Percentiles rank a stretch among this genome's conserved stretches.
phyloP scores from a whole-genome alignment of 1,139 yeast species.

The Neolecta irregularis region DNA sequence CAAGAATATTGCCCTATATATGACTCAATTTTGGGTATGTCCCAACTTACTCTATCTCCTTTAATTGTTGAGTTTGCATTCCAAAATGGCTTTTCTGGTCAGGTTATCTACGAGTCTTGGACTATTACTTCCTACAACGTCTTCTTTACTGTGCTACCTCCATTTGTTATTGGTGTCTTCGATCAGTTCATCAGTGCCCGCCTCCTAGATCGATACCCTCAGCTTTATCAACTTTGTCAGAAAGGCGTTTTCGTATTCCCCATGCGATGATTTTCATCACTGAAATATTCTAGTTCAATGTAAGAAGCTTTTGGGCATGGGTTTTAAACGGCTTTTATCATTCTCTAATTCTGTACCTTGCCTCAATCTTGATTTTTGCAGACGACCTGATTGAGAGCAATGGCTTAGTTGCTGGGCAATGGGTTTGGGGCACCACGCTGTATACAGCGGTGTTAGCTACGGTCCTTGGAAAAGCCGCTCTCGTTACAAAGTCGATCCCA shows the following conservation, averaged over 20 bases:
- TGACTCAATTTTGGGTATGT: conserved; percentile 83
- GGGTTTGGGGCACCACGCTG: conserved; percentile 90
- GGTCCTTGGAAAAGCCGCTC: conserved; percentile 86
- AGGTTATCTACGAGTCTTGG: conserved; percentile 95
- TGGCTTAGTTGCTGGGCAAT: conserved; percentile 73
- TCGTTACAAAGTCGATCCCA: conserved; percentile 42
- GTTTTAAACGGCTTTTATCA: conserved; percentile 88
- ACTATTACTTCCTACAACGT: conserved; percentile 91
- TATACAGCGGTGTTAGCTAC: conserved; percentile 81
- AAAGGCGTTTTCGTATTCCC: conserved; percentile 42
- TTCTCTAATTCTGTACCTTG: conserved; percentile 68
- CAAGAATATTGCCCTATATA: conserved; percentile 84
- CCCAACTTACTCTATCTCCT: not conserved
- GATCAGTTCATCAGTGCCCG: conserved; percentile 93
- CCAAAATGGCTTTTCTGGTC: conserved; percentile 84
- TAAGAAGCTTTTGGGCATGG: conserved; percentile 94
- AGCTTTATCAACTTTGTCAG: conserved; percentile 81
- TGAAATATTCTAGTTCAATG: conserved; percentile 39
- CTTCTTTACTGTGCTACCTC: conserved; percentile 88
- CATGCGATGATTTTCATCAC: not conserved
- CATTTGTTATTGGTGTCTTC: conserved; percentile 88
- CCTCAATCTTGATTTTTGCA: conserved; percentile 52
- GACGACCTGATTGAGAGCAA: conserved; percentile 35
- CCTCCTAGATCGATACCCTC: conserved; percentile 80
- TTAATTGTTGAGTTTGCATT: conserved; percentile 42